Conservation (phyloP, 73 alveolate species). For the Paramecium biaurelia region DNA sequence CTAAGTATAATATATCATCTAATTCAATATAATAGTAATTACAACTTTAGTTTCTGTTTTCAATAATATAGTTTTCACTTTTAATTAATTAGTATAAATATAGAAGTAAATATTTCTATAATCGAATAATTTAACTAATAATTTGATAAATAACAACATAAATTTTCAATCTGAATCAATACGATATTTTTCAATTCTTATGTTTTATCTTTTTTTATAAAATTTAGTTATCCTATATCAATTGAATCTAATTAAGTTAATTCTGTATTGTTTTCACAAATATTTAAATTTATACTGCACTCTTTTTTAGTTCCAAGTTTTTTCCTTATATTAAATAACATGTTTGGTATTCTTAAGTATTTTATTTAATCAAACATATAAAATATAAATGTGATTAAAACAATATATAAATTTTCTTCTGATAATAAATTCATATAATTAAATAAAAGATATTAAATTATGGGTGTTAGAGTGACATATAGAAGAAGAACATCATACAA, state of each 20-base stretch:
- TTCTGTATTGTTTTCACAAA: background rate
- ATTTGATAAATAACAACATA: too few species aligned
- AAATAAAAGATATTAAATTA: slow-evolving; percentile 33
- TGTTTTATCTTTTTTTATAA: too few species aligned
- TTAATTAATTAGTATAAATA: too few species aligned
- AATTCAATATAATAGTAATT: background rate
- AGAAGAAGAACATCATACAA: slow-evolving; percentile 67
- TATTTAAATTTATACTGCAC: too few species aligned
- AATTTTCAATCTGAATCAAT: too few species aligned
- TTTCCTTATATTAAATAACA: background rate
- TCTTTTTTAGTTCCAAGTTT: too few species aligned
- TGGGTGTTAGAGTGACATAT: slow-evolving; percentile 67
- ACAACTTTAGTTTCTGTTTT: background rate
- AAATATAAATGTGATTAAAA: background rate
- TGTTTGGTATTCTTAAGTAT: background rate
- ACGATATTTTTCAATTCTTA: too few species aligned
- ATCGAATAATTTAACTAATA: too few species aligned
- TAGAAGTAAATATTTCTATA: too few species aligned
- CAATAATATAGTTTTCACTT: too few species aligned
- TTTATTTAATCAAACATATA: background rate
- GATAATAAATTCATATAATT: background rate
- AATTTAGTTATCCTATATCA: too few species aligned
- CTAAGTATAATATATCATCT: background rate
- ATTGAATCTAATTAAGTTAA: too few species aligned
- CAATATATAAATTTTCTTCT: background rate